Conservation (phyloP, 2,329 filamentous ascomycete species). For the Colletotrichum noveboracense region DNA sequence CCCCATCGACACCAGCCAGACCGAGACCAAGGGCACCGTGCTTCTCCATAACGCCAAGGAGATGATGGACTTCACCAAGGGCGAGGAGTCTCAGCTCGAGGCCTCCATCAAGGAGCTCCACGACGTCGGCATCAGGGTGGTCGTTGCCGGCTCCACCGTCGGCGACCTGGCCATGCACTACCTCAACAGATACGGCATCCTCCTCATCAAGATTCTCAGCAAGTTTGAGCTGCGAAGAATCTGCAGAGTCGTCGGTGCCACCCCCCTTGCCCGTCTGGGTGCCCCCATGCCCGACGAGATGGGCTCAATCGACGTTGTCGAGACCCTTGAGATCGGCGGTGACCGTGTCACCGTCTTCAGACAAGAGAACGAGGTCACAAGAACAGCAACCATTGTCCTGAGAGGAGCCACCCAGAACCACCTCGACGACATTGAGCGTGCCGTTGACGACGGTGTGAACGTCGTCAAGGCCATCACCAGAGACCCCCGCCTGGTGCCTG, state of each 20-base stretch:
- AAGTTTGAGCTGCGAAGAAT: slow-evolving; percentile 96
- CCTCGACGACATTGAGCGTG: slow-evolving; percentile 94
- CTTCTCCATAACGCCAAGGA: slow-evolving; percentile 96
- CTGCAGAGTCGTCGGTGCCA: slow-evolving; percentile 95
- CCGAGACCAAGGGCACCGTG: slow-evolving; percentile 98
- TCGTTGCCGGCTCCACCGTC: slow-evolving; percentile 90
- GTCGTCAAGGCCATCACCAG: slow-evolving; percentile 98
- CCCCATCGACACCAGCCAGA: slow-evolving; percentile 93
- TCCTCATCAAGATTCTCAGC: slow-evolving; percentile 95
- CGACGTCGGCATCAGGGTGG: slow-evolving; percentile 89
- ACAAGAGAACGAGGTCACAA: slow-evolving; percentile 90
- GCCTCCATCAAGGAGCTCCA: slow-evolving; percentile 91
- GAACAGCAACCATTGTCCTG: slow-evolving; percentile 92
- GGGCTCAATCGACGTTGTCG: slow-evolving; percentile 92
- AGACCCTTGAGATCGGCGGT: slow-evolving; percentile 96
- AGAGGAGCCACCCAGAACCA: slow-evolving; percentile 98
- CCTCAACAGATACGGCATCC: slow-evolving; percentile 94
- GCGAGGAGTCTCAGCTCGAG: slow-evolving; percentile 93
- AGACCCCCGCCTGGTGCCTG: slow-evolving; percentile 88
- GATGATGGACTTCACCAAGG: slow-evolving; percentile 98
- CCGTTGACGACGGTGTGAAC: slow-evolving; percentile 97
- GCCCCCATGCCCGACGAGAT: slow-evolving; percentile 99
- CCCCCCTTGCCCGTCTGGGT: slow-evolving; percentile 91
- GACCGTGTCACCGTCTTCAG: slow-evolving; percentile 98
- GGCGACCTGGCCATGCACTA: slow-evolving; percentile 94